Percentiles rank a stretch among this genome's conserved stretches.
Evolutionary conservation across 805 yeast genomes (phyloP).

Genomic region (Naumovozyma baii): DNA sequence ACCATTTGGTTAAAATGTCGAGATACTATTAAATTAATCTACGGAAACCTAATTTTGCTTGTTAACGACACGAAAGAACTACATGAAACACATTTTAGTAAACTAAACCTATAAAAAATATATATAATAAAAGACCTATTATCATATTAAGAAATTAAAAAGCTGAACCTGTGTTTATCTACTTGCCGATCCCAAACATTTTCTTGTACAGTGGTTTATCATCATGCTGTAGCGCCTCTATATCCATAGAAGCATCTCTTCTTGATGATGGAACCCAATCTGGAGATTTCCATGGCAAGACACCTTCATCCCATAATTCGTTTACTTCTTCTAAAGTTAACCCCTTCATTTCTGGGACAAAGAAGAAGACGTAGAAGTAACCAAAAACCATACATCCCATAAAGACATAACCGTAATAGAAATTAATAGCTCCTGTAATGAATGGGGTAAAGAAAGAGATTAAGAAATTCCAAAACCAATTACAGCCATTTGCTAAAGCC

Average conservation of each 20-base stretch:
- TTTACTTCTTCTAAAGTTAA: slow-evolving; percentile 67
- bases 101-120: no score
- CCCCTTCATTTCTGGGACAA: slow-evolving; percentile 66
- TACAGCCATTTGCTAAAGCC: slow-evolving; percentile 49
- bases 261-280: slow-evolving; percentile 38
- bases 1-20: no score
- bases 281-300: slow-evolving; percentile 34
- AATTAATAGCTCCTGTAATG: slow-evolving; percentile 49
- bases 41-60: no score
- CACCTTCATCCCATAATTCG: slow-evolving; percentile 38
- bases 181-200: no score
- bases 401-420: slow-evolving; percentile 53
- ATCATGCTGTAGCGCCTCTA: slow-evolving; percentile 9
- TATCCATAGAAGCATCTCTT: slow-evolving; percentile 13
- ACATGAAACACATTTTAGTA: no score
- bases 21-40: no score
- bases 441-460: slow-evolving; percentile 61
- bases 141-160: no score
- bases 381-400: slow-evolving; percentile 43
- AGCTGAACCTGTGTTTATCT: no score
- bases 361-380: slow-evolving; percentile 54
- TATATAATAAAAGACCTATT: no score
- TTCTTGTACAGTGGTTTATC: slow-evolving; percentile 13
- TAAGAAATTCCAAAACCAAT: slow-evolving; percentile 55
- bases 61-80: no score